These are phyloP conservation scores for Tirmania nivea DNA, from an alignment of 495 filamentous ascomycete species.

Conservation along the genomic window DNA sequence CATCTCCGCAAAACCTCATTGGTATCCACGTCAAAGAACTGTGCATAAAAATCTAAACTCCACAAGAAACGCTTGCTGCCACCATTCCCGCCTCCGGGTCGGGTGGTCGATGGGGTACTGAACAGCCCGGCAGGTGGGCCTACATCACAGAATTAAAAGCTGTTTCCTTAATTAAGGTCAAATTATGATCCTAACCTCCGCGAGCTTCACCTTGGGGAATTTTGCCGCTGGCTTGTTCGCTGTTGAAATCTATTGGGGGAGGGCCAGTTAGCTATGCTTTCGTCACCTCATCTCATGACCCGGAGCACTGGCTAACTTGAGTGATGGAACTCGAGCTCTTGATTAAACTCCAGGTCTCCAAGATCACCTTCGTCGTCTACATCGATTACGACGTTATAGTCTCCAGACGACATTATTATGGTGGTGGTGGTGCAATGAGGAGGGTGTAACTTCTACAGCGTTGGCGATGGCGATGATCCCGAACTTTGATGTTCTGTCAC, in stretches of 20 bases:
- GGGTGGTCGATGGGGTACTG: slow-evolving; percentile 11
- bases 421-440: too few species aligned
- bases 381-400: slow-evolving; percentile 93
- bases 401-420: slow-evolving; percentile 28
- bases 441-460: too few species aligned
- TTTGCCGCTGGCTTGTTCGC: slow-evolving; percentile 19
- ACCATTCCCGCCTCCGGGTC: slow-evolving; percentile 12
- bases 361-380: slow-evolving; percentile 97
- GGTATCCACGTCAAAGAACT: slow-evolving; percentile 96
- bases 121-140: slow-evolving; percentile 41
- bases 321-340: slow-evolving; percentile 96
- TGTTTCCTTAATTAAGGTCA: slow-evolving; percentile 31
- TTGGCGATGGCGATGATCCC: too few species aligned
- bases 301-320: slow-evolving; percentile 33
- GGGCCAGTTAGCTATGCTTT: slow-evolving; percentile 3
- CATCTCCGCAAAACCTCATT: slow-evolving; percentile 66
- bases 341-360: slow-evolving; percentile 90
- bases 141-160: slow-evolving; percentile 33
- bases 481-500: too few species aligned
- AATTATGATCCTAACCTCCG: slow-evolving; percentile 16
- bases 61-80: slow-evolving; percentile 73
- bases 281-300: background rate
- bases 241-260: slow-evolving; percentile 16
- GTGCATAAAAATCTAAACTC: slow-evolving; percentile 81
- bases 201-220: slow-evolving; percentile 13